Percentiles rank a stretch among this genome's conserved stretches.
Evolutionary conservation across 2,329 filamentous ascomycete genomes (phyloP).

Genomic region (Beauveria bassiana): DNA sequence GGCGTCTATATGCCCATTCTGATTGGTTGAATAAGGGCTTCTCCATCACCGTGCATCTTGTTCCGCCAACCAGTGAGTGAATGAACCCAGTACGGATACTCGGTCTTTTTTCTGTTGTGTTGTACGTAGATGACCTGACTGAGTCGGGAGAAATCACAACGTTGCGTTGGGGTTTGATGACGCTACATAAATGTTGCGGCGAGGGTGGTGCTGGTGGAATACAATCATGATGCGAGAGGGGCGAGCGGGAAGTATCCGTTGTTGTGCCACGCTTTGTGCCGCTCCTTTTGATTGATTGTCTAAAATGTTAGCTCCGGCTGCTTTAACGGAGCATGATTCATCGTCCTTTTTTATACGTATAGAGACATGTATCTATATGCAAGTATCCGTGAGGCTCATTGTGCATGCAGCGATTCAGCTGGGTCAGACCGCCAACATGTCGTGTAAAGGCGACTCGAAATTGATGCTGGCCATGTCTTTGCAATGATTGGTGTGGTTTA

Average conservation of each 20-base stretch:
- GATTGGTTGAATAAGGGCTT: slow-evolving; percentile 13
- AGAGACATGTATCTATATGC: too few relatives aligned
- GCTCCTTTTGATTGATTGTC: background rate
- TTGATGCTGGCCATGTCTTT: background rate
- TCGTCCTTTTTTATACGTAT: background rate
- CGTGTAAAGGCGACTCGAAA: background rate
- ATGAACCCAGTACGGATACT: too few relatives aligned
- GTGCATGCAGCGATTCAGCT: background rate
- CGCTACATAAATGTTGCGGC: too few relatives aligned
- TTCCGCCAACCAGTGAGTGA: background rate
- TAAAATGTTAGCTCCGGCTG: background rate
- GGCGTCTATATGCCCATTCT: slow-evolving; percentile 18
- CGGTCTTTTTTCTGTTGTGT: background rate
- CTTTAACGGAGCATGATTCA: background rate
- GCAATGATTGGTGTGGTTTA: background rate
- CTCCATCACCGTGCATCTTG: background rate
- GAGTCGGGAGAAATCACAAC: background rate
- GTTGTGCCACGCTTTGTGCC: background rate
- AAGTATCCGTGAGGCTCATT: too few relatives aligned
- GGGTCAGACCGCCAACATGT: background rate
- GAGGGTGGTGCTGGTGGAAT: too few relatives aligned
- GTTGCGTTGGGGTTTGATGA: too few relatives aligned
- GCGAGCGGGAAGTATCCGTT: background rate
- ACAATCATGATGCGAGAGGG: too few relatives aligned
- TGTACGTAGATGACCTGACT: background rate